A percentile compares a stretch with the other conserved stretches of the same genome.
phyloP scores from a whole-genome alignment of 2,329 filamentous ascomycete genomes.

The Fusarium praegraminearum region DNA sequence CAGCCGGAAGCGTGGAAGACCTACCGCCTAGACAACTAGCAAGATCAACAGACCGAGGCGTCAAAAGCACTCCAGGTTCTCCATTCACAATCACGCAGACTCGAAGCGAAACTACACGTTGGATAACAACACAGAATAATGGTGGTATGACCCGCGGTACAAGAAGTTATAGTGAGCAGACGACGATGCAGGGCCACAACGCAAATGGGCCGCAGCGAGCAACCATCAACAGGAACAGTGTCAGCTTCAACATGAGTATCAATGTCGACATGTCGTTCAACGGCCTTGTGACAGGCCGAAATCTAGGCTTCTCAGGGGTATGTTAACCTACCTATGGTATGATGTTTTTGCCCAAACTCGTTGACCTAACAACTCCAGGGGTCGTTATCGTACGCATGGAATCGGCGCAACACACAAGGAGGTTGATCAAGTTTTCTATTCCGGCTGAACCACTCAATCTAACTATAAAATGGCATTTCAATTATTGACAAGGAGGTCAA shows the following conservation, averaged over 20 bases:
- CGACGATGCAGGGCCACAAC: constrained; percentile 37
- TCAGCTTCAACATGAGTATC: constrained; percentile 46
- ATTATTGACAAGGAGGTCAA: constrained; percentile 25
- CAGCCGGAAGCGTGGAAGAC: constrained; percentile 27
- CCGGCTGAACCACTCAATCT: constrained; percentile 1
- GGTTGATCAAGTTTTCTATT: constrained; percentile 8
- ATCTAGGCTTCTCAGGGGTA: constrained; percentile 44
- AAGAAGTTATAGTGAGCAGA: constrained; percentile 37
- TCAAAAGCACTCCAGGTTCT: constrained; percentile 11
- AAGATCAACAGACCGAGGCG: constrained; percentile 15
- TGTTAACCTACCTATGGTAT: not conserved
- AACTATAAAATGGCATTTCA: constrained; percentile 3
- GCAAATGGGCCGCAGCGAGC: constrained; percentile 12
- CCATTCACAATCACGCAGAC: constrained; percentile 38
- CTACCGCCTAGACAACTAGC: constrained; percentile 27
- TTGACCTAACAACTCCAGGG: constrained; percentile 34
- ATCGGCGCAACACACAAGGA: constrained; percentile 32
- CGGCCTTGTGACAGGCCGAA: constrained; percentile 45
- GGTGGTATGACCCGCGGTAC: constrained; percentile 35
- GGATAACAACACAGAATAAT: constrained; percentile 37
- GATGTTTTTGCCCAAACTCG: not conserved
- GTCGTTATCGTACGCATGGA: constrained; percentile 45
- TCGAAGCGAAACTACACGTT: constrained; percentile 40
- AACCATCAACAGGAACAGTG: constrained; percentile 33
- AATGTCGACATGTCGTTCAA: constrained; percentile 44